Base-by-base conservation (phyloP, 495 filamentous ascomycete species). In the Penicillium crystallinum region DNA sequence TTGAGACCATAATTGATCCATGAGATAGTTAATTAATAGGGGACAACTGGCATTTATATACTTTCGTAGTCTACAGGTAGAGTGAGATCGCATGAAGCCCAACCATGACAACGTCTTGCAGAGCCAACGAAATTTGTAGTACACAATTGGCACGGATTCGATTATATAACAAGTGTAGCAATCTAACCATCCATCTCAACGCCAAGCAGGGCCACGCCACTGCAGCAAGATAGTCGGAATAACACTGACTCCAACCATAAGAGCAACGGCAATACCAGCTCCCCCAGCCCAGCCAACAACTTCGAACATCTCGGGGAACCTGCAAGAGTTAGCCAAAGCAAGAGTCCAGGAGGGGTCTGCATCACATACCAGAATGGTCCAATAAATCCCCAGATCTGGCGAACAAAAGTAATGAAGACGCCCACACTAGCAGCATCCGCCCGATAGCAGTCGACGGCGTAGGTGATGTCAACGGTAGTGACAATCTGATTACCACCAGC, bases 331-430 rank as follows among this genome's bases (percentile, higher is more conserved):
- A 54, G 41, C 55, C 19, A 57, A 6, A 22, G 54, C 8, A 43
- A 21, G 29, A 30, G 12, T 33, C 6, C 15, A 23, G 12, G n/a
- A 8, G 34, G 22, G 4, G 4, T 10, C 8, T 21, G 19, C 4
- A 45, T 10, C 29, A 55, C 62, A 27, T 63, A 79, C 77, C 77
- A 82, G 51, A 82, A 82, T 1, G 77, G 77, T 2, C 79, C 80
- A 60, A 82, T 78, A 55, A 83, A 83, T 0, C 78, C 79, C 78
- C 78, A 82, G 3, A 65, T 73, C 52, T 77, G 73, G 23, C 79
- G 63, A 18, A 81, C 69, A 54, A 82, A 75, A 0, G 69, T 81
- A 41, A 82, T 76, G 46, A 81, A 81, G 4, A 83, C 79, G 27
- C 80, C 80, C 3, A 82, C 71, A 55, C 73, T 75, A 0, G 69